Evolutionary conservation across 139 green algal species (phyloP), one percentile per base, ranked within the genome.

Genomic region (Astrephomene gubernaculifera): DNA sequence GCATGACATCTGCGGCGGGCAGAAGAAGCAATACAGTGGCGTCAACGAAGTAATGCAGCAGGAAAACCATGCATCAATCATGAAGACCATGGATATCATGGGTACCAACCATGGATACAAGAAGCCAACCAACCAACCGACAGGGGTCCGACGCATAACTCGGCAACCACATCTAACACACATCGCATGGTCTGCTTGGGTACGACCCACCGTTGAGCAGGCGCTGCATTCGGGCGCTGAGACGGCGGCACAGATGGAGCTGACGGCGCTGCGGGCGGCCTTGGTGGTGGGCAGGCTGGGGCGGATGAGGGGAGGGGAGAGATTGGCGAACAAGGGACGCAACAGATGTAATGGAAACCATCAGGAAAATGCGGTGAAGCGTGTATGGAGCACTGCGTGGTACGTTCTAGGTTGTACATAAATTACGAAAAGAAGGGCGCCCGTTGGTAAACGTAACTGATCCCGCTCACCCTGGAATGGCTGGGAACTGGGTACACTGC

Each of bases 381-480:
- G n/a, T n/a, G n/a, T n/a, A n/a, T n/a, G n/a, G n/a, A n/a, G n/a
- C n/a, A n/a, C n/a, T n/a, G n/a, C n/a, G n/a, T n/a, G n/a, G n/a
- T n/a, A n/a, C n/a, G n/a, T n/a, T n/a, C n/a, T n/a, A n/a, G n/a
- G n/a, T n/a, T n/a, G n/a, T n/a, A n/a, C n/a, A n/a, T n/a, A n/a
- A n/a, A n/a, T n/a, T n/a, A n/a, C n/a, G n/a, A n/a, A n/a, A n/a
- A n/a, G n/a, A n/a, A n/a, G n/a, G n/a, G n/a, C n/a, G n/a, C n/a
- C n/a, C n/a, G n/a, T n/a, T n/a, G n/a, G n/a, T n/a, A n/a, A n/a
- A n/a, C n/a, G n/a, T n/a, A n/a, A n/a, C n/a, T n/a, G n/a, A n/a
- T 22, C 19, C 19, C 57, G 35, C 70, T 41, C 79, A 90, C 87
- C 87, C 86, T 31, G 81, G 75, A 21, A 88, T 73, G 35, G 44